Evolutionary conservation across 2,329 filamentous ascomycete genomes (phyloP), one percentile per base, ranked within the genome.

Genomic region (Incumbomyces lentus): DNA sequence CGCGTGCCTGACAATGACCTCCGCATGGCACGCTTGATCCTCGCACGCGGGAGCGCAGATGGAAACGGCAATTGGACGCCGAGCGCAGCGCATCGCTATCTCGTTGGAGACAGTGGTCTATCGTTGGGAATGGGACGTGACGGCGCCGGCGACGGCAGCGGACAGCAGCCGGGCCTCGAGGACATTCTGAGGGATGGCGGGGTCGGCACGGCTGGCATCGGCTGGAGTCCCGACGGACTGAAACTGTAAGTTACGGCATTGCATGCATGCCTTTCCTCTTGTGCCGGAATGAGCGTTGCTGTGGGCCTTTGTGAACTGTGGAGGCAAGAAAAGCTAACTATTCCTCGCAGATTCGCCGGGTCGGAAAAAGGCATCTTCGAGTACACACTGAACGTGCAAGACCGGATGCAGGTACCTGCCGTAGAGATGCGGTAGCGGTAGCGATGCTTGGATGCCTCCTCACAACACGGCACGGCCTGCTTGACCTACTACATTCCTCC

Each of bases 291-390:
- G n/a, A n/a, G n/a, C n/a, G n/a, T n/a, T n/a, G n/a, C n/a, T n/a
- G n/a, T n/a, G n/a, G n/a, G n/a, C n/a, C n/a, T n/a, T n/a, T n/a
- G n/a, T n/a, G n/a, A n/a, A 26, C 22, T 26, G 22, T 26, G 22
- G 22, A 4, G 22, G 8, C n/a, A n/a, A n/a, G n/a, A 8, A 26
- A 26, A 26, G 47, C 53, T 55, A 44, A 54, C 34, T 16, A 37
- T 39, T 31, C 6, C 34, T 40, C 40, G 18, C 49, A 72, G 69
- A 51, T 72, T 68, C 49, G 62, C 70, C 49, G 69, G 64, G n/a
- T 70, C 68, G 5, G 61, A 70, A 39, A 62, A 68, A 49, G 69
- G 69, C 14, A 71, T 72, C 19, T 69, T 70, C 44, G 67, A 72
- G 53, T 70, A 65, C 51, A 61, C 66, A 34, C 52, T 72, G 49